A percentile compares a stretch with the other conserved stretches of the same genome.
These are phyloP conservation scores for Paraurostyla sp. DNA, from an alignment of 73 alveolate species.

Conservation along the genomic window DNA sequence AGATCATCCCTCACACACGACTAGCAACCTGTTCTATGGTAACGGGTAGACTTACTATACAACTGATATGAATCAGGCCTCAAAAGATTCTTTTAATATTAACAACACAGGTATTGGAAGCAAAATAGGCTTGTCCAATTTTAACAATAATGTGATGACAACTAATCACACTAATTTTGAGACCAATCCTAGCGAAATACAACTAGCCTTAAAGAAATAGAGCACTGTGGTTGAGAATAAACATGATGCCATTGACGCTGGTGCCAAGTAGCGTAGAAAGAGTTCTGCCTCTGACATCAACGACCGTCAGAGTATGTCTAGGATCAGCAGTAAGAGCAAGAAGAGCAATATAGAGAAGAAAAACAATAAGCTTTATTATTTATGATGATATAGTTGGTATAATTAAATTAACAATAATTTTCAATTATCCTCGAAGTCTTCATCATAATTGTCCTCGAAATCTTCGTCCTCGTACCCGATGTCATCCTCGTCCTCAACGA, in stretches of 20 bases:
- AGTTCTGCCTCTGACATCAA: background rate
- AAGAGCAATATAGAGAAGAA: background rate
- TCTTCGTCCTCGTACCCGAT: slow-evolving; percentile 22
- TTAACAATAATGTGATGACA: background rate
- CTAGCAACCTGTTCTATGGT: too few relatives aligned
- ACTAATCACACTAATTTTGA: slow-evolving; percentile 1
- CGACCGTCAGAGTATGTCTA: background rate
- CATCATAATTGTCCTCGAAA: slow-evolving; percentile 48
- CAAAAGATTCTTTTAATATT: background rate
- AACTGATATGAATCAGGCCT: background rate
- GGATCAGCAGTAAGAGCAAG: background rate
- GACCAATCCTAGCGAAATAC: slow-evolving; percentile 15
- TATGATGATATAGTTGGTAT: background rate
- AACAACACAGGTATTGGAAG: background rate
- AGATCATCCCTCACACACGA: background rate
- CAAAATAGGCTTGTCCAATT: background rate
- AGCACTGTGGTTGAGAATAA: background rate
- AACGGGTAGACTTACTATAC: background rate
- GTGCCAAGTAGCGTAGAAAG: background rate
- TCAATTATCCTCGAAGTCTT: slow-evolving; percentile 27
- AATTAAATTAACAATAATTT: background rate
- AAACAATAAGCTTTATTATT: too few relatives aligned
- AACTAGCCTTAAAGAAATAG: background rate
- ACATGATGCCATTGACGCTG: background rate
- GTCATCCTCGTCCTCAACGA: background rate